phyloP scores from a whole-genome alignment of 805 yeast genomes.

The Yamadazyma tumulicola region DNA sequence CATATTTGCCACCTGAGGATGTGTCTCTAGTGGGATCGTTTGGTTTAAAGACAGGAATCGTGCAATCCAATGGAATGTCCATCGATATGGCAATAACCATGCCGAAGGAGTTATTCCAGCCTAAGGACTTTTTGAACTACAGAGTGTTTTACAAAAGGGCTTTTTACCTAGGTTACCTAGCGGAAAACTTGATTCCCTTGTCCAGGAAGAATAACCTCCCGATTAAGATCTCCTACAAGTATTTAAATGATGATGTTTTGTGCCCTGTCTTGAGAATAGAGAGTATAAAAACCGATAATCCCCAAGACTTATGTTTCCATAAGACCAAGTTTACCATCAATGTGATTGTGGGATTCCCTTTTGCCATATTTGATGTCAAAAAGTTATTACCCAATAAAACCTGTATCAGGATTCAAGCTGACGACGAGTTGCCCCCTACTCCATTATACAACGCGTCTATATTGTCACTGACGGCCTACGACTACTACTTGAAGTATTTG shows the following conservation, averaged over 20 bases:
- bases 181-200: conserved; percentile 56
- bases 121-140: conserved; percentile 87
- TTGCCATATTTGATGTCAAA: conserved; percentile 65
- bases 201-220: conserved; percentile 57
- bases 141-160: conserved; percentile 88
- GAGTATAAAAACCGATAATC: conserved; percentile 47
- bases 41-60: conserved; percentile 78
- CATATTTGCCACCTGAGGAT: conserved; percentile 65
- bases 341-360: conserved; percentile 69
- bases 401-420: conserved; percentile 68
- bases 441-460: conserved; percentile 84
- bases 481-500: conserved; percentile 68
- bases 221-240: conserved; percentile 58
- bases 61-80: conserved; percentile 57
- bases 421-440: conserved; percentile 61
- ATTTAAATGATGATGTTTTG: conserved; percentile 70
- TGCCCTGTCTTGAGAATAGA: conserved; percentile 70
- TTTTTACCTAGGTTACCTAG: conserved; percentile 77
- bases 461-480: conserved; percentile 63
- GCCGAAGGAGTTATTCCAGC: conserved; percentile 72
- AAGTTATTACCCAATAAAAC: conserved; percentile 79
- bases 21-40: conserved; percentile 85
- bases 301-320: conserved; percentile 51
- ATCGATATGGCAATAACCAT: conserved; percentile 81
- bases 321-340: conserved; percentile 71